Percentiles rank a stretch among this genome's conserved stretches.
These are phyloP conservation scores for Lantana camara DNA, from an alignment of 257 asterid genomes.

Conservation along the genomic window DNA sequence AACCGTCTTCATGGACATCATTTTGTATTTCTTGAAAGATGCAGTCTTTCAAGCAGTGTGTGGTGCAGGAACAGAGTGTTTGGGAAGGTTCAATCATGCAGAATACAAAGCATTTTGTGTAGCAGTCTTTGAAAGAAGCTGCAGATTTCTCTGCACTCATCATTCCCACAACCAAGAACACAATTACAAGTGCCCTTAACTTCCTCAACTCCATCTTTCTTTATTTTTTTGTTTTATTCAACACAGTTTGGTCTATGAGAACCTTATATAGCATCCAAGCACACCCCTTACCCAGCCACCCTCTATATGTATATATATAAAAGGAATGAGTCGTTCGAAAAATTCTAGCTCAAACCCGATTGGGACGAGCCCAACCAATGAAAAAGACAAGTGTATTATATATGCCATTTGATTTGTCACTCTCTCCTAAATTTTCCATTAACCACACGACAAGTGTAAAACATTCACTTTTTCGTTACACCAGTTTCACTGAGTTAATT, in stretches of 20 bases:
- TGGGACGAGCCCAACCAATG: too few species aligned
- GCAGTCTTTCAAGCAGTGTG: conserved; percentile 84
- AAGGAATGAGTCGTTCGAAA: too few species aligned
- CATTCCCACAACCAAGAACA: conserved; percentile 48
- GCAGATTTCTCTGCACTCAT: conserved; percentile 34
- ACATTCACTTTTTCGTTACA: too few species aligned
- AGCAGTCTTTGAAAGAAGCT: conserved; percentile 81
- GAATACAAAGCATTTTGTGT: conserved; percentile 78
- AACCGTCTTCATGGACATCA: conserved; percentile 23
- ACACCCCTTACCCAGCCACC: not conserved
- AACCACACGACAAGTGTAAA: too few species aligned
- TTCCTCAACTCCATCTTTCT: conserved; percentile 44
- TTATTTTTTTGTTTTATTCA: not conserved
- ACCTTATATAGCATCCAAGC: conserved; percentile 12
- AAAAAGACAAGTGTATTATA: too few species aligned
- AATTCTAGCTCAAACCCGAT: too few species aligned
- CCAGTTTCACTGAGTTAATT: too few species aligned
- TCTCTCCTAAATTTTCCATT: too few species aligned
- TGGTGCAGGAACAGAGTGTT: conserved; percentile 84
- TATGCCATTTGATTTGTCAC: too few species aligned
- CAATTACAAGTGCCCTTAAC: conserved; percentile 38
- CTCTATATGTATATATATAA: not conserved
- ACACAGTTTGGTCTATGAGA: conserved; percentile 9
- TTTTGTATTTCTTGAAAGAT: conserved; percentile 53
- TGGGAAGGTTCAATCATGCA: conserved; percentile 89